These are phyloP conservation scores for Kalaharituber pfeilii DNA, from an alignment of 2,329 filamentous ascomycete genomes.

Conservation along the genomic window DNA sequence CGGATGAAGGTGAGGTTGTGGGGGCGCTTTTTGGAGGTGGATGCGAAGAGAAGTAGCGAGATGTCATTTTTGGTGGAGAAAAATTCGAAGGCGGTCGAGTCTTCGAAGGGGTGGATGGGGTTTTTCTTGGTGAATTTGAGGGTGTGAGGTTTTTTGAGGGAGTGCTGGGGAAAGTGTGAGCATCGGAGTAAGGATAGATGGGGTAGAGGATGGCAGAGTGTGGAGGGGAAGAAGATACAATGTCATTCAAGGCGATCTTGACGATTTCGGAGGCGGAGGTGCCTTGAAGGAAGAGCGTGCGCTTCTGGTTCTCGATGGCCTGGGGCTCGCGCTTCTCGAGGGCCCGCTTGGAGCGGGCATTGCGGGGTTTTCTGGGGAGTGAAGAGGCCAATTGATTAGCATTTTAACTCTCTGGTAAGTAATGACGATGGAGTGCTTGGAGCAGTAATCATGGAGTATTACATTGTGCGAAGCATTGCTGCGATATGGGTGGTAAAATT, in stretches of 20 bases:
- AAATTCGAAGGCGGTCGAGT: constrained; percentile 74
- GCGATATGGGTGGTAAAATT: no score
- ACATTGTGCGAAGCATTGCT: constrained; percentile 1
- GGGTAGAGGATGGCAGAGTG: not conserved
- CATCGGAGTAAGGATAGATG: not conserved
- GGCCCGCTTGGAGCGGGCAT: constrained; percentile 82
- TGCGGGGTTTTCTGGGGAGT: constrained; percentile 44
- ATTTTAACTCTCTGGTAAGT: not conserved
- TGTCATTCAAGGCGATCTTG: constrained; percentile 67
- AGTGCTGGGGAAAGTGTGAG: constrained; percentile 31
- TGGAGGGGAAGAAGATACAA: constrained; percentile 27
- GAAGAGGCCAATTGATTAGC: constrained; percentile 4
- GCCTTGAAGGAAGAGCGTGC: constrained; percentile 73
- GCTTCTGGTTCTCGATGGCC: constrained; percentile 74
- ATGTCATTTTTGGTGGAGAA: constrained; percentile 94
- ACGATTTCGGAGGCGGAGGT: constrained; percentile 67
- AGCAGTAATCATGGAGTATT: no score
- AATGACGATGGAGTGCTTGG: no score
- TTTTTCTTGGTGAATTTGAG: constrained; percentile 98
- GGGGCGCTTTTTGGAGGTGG: constrained; percentile 84
- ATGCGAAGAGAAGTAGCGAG: constrained; percentile 66
- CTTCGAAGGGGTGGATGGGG: constrained; percentile 83
- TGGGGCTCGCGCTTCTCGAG: constrained; percentile 89
- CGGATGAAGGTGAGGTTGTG: constrained; percentile 71
- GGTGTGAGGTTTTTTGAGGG: constrained; percentile 65